Base-by-base conservation (phyloP, 163 green algal species). In the Prototheca cutis region DNA sequence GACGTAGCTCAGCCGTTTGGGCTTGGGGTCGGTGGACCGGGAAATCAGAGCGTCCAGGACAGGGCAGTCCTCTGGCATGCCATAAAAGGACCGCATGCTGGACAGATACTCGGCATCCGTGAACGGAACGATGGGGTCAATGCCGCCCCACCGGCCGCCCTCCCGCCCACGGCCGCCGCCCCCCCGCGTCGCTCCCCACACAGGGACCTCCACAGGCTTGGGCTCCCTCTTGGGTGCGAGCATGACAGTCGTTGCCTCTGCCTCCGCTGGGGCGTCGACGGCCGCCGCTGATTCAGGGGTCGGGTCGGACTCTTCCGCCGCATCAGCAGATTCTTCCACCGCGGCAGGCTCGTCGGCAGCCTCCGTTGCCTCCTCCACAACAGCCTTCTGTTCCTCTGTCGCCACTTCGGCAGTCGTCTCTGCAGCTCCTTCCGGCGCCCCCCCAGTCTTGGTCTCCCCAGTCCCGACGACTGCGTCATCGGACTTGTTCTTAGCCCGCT, bases 1-100 rank as follows among this genome's bases (percentile, higher is more conserved):
- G 42, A 93, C 70, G 31, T 79, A 85, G 70, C 87, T 87, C 15
- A 95, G 60, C 25, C 80, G 78, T 75, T 91, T 91, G 53, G 87
- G 85, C 21, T 56, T 60, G 1, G 42, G 23, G 21, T 90, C 84
- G 30, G 71, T 24, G 13, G 67, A 80, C 28, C 87, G 76, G 30
- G 81, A 78, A 40, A 59, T 59, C 48, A 78, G 57, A 3, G 55
- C 40, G 47, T 60, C 15, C 2, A 62, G 61, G 28, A 65, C 52
- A 0, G 73, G 73, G 55, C 83, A 83, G 58, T 55, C 65, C 13
- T 65, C 29, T 4, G 45, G 23, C 1, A 95, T 59, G 61, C 88
- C 88, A 58, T 90, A 96, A 45, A 89, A 92, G 24, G 77, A 62
- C 25, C 59, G 42, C 32, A 90, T 77, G 23, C 52, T 59, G 28